phyloP scores from a whole-genome alignment of 345 rosid genomes.

The Murraya paniculata region DNA sequence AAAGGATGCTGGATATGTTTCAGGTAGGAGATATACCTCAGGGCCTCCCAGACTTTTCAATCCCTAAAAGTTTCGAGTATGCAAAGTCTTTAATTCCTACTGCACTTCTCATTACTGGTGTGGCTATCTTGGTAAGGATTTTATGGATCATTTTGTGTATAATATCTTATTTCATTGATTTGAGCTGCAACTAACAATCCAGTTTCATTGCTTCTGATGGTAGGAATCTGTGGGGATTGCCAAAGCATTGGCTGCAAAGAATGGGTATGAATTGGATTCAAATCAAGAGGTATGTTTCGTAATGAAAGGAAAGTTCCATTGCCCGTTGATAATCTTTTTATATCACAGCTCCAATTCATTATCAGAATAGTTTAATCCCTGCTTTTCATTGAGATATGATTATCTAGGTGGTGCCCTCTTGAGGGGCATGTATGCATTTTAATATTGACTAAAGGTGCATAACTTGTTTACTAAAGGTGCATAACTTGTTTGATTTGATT shows the following conservation, averaged over 20 bases:
- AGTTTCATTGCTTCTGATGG: slow-evolving; percentile 10
- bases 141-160: slow-evolving; percentile 13
- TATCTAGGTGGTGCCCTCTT: background rate
- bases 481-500: background rate
- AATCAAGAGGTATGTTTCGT: slow-evolving; percentile 73
- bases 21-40: slow-evolving; percentile 98
- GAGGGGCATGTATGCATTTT: background rate
- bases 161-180: slow-evolving; percentile 3
- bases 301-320: background rate
- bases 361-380: slow-evolving; percentile 1
- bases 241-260: slow-evolving; percentile 97
- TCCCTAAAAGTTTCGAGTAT: slow-evolving; percentile 69
- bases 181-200: slow-evolving; percentile 13
- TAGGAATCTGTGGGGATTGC: slow-evolving; percentile 99
- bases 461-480: background rate
- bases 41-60: slow-evolving; percentile 89
- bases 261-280: slow-evolving; percentile 94
- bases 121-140: slow-evolving; percentile 91
- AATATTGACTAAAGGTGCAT: background rate
- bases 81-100: slow-evolving; percentile 82
- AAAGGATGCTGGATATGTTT: slow-evolving; percentile 28
- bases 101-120: slow-evolving; percentile 92
- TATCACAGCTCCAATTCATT: background rate
- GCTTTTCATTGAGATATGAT: background rate
- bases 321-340: background rate